These are phyloP conservation scores for Coemansia sp. DNA, from an alignment of 192 early-diverging fungal species.

Conservation along the genomic window DNA sequence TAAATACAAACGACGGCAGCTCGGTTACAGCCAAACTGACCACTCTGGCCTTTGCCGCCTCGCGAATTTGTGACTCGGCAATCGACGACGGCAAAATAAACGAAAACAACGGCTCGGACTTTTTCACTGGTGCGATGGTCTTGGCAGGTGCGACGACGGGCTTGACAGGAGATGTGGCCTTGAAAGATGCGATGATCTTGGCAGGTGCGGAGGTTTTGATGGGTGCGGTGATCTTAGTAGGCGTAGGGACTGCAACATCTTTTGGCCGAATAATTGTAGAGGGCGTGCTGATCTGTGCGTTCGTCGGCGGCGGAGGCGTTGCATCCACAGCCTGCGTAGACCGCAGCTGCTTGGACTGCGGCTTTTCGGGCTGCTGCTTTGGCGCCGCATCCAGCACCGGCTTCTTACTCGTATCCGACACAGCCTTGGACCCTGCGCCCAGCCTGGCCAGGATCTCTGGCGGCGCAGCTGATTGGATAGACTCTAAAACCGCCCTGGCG, in stretches of 20 bases:
- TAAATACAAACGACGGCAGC: slow-evolving; percentile 27
- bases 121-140: neutral
- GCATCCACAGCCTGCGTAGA: neutral
- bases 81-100: slow-evolving; percentile 9
- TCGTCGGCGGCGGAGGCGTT: slow-evolving; percentile 19
- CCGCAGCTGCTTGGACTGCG: neutral
- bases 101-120: slow-evolving; percentile 1
- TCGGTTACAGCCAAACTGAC: slow-evolving; percentile 4
- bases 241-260: slow-evolving; percentile 3
- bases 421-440: neutral
- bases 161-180: neutral
- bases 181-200: too few species aligned
- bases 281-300: slow-evolving; percentile 17
- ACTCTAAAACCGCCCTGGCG: slow-evolving; percentile 24
- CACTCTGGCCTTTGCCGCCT: slow-evolving; percentile 7
- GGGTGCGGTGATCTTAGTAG: neutral
- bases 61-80: neutral
- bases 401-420: neutral
- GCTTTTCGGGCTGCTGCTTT: neutral
- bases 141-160: neutral
- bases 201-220: neutral
- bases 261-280: neutral
- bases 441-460: slow-evolving; percentile 32
- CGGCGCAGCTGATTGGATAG: slow-evolving; percentile 46
- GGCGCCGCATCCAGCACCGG: neutral